Evolutionary conservation across 352 stramenopile species (phyloP).

Genomic region (Plasmopara muralis): DNA sequence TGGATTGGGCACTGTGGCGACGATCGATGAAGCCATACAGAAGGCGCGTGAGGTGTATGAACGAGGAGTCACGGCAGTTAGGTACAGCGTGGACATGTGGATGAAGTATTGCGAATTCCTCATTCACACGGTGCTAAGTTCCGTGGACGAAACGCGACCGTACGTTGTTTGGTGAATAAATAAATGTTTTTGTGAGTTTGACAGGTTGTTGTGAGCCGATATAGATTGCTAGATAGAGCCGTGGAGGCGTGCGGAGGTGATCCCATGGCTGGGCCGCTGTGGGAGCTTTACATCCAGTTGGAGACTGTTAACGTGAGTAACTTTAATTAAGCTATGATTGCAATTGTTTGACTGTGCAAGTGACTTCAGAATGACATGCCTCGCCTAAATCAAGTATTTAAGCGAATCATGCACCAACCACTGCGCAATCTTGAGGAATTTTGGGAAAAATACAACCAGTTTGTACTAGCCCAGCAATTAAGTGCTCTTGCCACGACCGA

Average conservation of each 20-base stretch:
- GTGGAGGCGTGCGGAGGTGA: constrained; percentile 55
- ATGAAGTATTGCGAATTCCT: constrained; percentile 80
- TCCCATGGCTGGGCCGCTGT: constrained; percentile 58
- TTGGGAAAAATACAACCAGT: constrained; percentile 84
- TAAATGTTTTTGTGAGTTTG: constrained; percentile 1
- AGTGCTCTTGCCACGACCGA: constrained; percentile 50
- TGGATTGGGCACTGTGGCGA: constrained; percentile 26
- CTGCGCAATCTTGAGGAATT: constrained; percentile 77
- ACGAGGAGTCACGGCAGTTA: constrained; percentile 52
- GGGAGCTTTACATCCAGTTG: constrained; percentile 73
- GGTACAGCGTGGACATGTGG: constrained; percentile 79
- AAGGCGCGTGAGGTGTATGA: constrained; percentile 60
- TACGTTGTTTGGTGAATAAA: constrained; percentile 15
- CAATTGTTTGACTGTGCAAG: constrained; percentile 1
- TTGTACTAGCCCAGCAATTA: constrained; percentile 68
- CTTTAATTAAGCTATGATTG: neutral
- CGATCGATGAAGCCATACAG: constrained; percentile 35
- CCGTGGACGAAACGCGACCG: constrained; percentile 57
- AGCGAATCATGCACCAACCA: constrained; percentile 64
- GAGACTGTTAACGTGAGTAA: constrained; percentile 65
- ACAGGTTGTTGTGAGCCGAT: constrained; percentile 7
- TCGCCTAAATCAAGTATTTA: constrained; percentile 73
- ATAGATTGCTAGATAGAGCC: constrained; percentile 44
- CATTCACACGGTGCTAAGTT: constrained; percentile 46
- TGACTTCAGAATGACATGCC: constrained; percentile 66